A percentile compares a stretch with the other conserved stretches of the same genome.
Evolutionary conservation across 352 stramenopile genomes (phyloP).

Genomic region (Elongisporangium undulatum): DNA sequence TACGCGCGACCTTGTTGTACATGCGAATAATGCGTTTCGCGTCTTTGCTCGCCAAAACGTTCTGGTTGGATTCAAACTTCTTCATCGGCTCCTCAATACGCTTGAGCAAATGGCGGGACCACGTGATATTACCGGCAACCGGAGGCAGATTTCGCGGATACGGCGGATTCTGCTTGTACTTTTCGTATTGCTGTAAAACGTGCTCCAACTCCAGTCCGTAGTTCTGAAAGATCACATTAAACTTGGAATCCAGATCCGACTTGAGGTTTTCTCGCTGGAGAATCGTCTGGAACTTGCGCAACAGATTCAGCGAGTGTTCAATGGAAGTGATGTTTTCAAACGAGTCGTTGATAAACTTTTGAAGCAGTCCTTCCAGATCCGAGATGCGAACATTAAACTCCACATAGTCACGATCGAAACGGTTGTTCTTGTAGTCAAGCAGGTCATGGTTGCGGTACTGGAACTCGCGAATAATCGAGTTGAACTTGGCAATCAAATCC

Average conservation of each 20-base stretch:
- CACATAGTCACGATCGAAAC: constrained; percentile 96
- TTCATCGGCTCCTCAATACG: constrained; percentile 99
- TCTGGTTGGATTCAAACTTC: constrained; percentile 98
- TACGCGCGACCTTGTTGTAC: constrained; percentile 99
- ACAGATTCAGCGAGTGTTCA: constrained; percentile 94
- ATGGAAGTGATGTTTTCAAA: constrained; percentile 99
- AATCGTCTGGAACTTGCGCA: constrained; percentile 98
- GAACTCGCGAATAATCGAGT: constrained; percentile 96
- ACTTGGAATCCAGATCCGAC: constrained; percentile 97
- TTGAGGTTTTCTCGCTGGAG: constrained; percentile 98
- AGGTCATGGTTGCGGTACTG: constrained; percentile 96
- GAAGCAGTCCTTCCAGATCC: constrained; percentile 94
- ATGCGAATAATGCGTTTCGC: constrained; percentile 98
- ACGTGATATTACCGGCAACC: constrained; percentile 98
- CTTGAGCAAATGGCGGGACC: constrained; percentile 96
- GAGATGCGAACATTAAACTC: constrained; percentile 96
- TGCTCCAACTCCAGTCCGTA: constrained; percentile 97
- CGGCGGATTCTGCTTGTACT: constrained; percentile 97
- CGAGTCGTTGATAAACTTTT: constrained; percentile 98
- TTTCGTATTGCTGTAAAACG: constrained; percentile 98
- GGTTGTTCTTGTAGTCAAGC: constrained; percentile 98
- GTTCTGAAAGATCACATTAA: constrained; percentile 99
- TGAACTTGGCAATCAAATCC: constrained; percentile 92
- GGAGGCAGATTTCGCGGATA: constrained; percentile 96
- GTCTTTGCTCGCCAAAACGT: constrained; percentile 96